Base-by-base conservation (phyloP, 768 basidiomycete species). In the Hericium coralloides region DNA sequence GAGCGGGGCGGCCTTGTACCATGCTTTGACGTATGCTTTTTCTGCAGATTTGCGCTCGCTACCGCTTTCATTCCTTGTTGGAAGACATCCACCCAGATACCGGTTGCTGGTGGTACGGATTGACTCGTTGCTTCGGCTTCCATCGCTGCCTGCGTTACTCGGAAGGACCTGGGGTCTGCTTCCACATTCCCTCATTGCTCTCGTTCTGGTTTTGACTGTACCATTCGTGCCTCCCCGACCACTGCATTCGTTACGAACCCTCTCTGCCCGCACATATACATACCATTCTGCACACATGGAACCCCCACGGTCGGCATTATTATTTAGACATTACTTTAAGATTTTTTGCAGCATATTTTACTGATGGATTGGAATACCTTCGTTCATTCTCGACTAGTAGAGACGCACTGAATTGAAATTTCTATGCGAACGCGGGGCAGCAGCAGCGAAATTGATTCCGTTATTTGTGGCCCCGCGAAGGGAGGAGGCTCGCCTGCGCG, bases 231-330 rank as follows among this genome's bases (percentile, higher is more conserved):
- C 43, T n/a, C 43, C 7, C 22, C 43, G 9, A 15, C 49, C 18
- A 1, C 51, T 52, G 51, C 25, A 52, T 52, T 52, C 51, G 51
- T 52, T 52, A 49, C 6, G 49, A 25, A 12, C 12, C 43, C 43
- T 55, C 59, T 37, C 39, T 59, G 51, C 54, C 15, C 52, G 60
- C 58, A 55, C 58, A 59, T 61, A 60, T 56, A 59, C 55, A 59
- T 52, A 56, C 47, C 50, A 58, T 56, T 48, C 55, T 49, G 59
- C 59, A 61, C 60, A 55, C 60, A 61, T 59, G 55, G 58, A 59
- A 61, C 49, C 51, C 54, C 49, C 54, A 59, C 51, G 47, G 49
- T 31, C 23, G 52, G 56, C 41, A 59, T 26, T 45, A 59, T 48
- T 61, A 61, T 50, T 56, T 60, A 60, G 59, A 60, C 39, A 17